A percentile compares a stretch with the other conserved stretches of the same genome.
Evolutionary conservation across 78 protist genomes (phyloP).

Genomic region (Salpingoeca rosetta): DNA sequence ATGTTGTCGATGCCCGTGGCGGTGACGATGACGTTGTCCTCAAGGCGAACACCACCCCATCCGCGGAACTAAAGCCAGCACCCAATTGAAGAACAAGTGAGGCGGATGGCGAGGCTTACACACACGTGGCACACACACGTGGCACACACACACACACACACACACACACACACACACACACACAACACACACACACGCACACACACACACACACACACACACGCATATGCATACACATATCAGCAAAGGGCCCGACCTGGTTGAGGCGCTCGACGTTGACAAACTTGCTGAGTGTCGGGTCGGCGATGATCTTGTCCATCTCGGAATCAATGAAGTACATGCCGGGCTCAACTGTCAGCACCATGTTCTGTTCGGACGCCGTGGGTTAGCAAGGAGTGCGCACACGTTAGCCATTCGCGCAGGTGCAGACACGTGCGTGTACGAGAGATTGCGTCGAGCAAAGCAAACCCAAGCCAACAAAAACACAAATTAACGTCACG

Average conservation of each 20-base stretch:
- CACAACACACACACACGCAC: too few relatives aligned
- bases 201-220: slow-evolving; percentile 16
- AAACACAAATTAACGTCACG: not conserved
- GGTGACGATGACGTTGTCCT: slow-evolving; percentile 80
- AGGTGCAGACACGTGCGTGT: too few relatives aligned
- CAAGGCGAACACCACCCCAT: slow-evolving; percentile 88
- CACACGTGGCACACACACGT: not conserved
- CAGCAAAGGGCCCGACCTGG: too few relatives aligned
- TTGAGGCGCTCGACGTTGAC: slow-evolving; percentile 18
- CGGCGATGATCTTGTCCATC: slow-evolving; percentile 38
- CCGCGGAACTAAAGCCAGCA: slow-evolving; percentile 29
- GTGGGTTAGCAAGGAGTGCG: too few relatives aligned
- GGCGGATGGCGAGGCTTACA: not conserved
- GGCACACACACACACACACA: too few relatives aligned
- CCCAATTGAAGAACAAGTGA: too few relatives aligned
- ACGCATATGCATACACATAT: not conserved
- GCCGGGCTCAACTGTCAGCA: slow-evolving; percentile 91
- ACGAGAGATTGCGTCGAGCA: not conserved
- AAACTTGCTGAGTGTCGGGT: slow-evolving; percentile 24
- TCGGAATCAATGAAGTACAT: slow-evolving; percentile 65
- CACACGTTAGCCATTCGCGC: too few relatives aligned
- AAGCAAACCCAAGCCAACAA: not conserved
- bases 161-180: not conserved
- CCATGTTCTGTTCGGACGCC: too few relatives aligned
- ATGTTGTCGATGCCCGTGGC: slow-evolving; percentile 54